Conservation (phyloP, 2,329 filamentous ascomycete genomes). For the Colletotrichum gigasporum region DNA sequence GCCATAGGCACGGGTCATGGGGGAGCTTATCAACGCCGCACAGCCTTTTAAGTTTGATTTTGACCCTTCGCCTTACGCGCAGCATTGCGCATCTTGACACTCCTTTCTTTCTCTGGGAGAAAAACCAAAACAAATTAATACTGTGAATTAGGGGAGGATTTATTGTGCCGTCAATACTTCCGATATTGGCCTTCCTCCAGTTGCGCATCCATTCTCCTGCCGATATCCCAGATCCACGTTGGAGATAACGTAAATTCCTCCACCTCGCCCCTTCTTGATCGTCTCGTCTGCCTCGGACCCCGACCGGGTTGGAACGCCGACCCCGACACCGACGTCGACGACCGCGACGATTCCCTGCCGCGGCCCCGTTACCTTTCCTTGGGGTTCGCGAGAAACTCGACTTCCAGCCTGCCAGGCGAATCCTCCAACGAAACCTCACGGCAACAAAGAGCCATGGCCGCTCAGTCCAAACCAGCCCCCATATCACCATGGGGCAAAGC, state of each 20-base stretch:
- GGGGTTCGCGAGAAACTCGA: neutral
- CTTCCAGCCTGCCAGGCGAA: neutral
- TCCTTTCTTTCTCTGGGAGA: no score
- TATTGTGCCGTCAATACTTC: no score
- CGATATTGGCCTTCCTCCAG: no score
- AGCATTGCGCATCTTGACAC: no score
- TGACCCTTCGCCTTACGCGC: neutral
- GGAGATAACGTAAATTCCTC: no score
- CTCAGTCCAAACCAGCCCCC: slow-evolving; percentile 70
- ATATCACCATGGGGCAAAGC: slow-evolving; percentile 94
- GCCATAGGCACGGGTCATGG: neutral
- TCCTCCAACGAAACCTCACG: neutral
- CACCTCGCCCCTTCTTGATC: neutral
- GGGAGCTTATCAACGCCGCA: neutral
- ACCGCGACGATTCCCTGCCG: slow-evolving; percentile 1
- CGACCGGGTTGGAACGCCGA: slow-evolving; percentile 15
- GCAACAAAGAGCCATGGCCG: slow-evolving; percentile 52
- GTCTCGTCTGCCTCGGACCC: slow-evolving; percentile 12
- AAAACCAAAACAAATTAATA: no score
- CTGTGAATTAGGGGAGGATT: no score
- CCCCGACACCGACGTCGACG: slow-evolving; percentile 37
- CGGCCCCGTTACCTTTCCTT: neutral
- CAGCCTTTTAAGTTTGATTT: neutral
- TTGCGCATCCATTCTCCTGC: neutral
- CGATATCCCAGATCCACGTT: no score